These are phyloP conservation scores for Solioccasus polychromus DNA, from an alignment of 768 basidiomycete species.

Conservation along the genomic window DNA sequence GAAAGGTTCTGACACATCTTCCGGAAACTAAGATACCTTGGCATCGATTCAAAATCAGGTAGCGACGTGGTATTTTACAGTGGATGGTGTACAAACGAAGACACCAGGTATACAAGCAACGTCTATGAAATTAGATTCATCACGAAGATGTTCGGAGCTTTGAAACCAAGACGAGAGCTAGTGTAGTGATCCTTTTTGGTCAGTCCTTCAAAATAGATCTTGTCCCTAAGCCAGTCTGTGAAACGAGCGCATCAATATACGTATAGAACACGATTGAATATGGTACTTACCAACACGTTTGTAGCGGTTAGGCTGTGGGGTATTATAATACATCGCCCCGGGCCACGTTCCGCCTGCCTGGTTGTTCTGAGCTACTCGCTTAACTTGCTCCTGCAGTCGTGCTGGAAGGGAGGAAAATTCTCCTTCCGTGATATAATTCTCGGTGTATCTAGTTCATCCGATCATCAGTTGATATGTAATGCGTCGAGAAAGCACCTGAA, in stretches of 20 bases:
- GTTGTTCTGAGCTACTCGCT: slow-evolving; percentile 50
- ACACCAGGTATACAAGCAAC: slow-evolving; percentile 1
- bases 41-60: not conserved
- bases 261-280: not conserved
- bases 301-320: slow-evolving; percentile 46
- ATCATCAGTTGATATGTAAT: slow-evolving; percentile 8
- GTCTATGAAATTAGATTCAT: slow-evolving; percentile 56
- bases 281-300: slow-evolving; percentile 59
- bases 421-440: slow-evolving; percentile 60
- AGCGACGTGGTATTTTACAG: not conserved
- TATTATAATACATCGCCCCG: slow-evolving; percentile 40
- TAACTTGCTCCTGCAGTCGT: slow-evolving; percentile 70
- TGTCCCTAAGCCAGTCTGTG: slow-evolving; percentile 76
- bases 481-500: not conserved
- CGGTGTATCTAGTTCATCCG: slow-evolving; percentile 54
- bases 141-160: slow-evolving; percentile 76
- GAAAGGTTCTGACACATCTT: too few relatives aligned
- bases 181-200: slow-evolving; percentile 59
- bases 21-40: too few relatives aligned
- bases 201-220: slow-evolving; percentile 66
- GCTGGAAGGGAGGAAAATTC: slow-evolving; percentile 61
- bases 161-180: slow-evolving; percentile 62
- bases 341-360: slow-evolving; percentile 36
- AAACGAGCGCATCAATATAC: slow-evolving; percentile 1
- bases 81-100: slow-evolving; percentile 9